Percentiles rank a stretch among this genome's conserved stretches.
Evolutionary conservation across 1,284 basidiomycete species (phyloP).

Genomic region (Ceratorhiza oryzae-sativae): DNA sequence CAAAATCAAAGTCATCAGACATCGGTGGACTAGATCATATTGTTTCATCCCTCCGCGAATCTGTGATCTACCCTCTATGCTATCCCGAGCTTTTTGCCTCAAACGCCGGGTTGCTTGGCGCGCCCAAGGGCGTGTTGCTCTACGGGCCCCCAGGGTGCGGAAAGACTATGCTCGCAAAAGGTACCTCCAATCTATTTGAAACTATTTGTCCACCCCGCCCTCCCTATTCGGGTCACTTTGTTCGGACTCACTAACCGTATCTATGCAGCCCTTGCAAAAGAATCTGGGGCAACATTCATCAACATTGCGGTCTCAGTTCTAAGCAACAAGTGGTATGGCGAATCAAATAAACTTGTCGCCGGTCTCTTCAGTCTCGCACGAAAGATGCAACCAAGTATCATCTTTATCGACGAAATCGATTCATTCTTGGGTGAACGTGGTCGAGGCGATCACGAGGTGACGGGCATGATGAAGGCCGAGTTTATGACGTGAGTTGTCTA

Average conservation of each 20-base stretch:
- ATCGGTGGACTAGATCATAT: constrained; percentile 97
- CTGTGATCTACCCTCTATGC: constrained; percentile 94
- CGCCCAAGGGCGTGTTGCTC: constrained; percentile 83
- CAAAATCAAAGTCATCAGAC: constrained; percentile 56
- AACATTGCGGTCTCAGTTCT: constrained; percentile 83
- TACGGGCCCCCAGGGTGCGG: constrained; percentile 94
- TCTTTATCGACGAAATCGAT: constrained; percentile 86
- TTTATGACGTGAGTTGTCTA: constrained; percentile 91
- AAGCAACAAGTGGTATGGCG: constrained; percentile 96
- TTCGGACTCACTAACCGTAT: constrained; percentile 1
- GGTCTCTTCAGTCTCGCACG: constrained; percentile 79
- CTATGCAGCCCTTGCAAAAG: constrained; percentile 80
- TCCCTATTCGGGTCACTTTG: not conserved
- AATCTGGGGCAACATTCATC: constrained; percentile 96
- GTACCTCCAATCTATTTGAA: not conserved
- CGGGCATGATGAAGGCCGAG: constrained; percentile 99
- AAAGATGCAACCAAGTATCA: constrained; percentile 78
- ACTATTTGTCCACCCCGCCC: not conserved
- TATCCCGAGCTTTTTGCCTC: constrained; percentile 88
- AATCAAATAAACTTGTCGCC: constrained; percentile 96
- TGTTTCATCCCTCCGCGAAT: constrained; percentile 89
- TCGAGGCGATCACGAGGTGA: constrained; percentile 92
- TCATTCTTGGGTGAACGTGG: constrained; percentile 90
- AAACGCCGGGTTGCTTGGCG: constrained; percentile 60
- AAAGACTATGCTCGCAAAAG: constrained; percentile 93